Evolutionary conservation across 345 rosid genomes (phyloP).

Genomic region (Bretschneidera sinensis): DNA sequence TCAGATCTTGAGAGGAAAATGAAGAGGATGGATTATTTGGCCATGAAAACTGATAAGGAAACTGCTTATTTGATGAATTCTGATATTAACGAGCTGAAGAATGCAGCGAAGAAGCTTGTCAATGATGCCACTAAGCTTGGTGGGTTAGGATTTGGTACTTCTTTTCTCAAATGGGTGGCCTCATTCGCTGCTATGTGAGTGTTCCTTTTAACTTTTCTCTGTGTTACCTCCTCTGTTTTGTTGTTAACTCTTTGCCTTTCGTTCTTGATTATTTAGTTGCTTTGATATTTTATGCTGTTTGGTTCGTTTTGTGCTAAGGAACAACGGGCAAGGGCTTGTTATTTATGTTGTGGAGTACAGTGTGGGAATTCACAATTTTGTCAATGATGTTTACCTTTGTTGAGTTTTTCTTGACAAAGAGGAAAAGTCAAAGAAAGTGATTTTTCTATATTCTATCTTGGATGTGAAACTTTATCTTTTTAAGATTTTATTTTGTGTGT

Average conservation of each 20-base stretch:
- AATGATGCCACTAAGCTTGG: conserved; percentile 51
- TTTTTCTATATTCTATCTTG: neutral
- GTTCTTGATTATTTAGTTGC: neutral
- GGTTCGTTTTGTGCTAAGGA: no score
- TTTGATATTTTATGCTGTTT: neutral
- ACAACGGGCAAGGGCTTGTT: no score
- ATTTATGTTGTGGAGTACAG: no score
- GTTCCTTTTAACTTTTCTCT: neutral
- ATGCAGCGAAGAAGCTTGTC: conserved; percentile 53
- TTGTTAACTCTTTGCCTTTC: neutral
- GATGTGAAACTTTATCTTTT: neutral
- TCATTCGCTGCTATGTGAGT: conserved; percentile 79
- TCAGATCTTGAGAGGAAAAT: conserved; percentile 21
- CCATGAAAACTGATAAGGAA: conserved; percentile 49
- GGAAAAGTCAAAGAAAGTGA: no score
- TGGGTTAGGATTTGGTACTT: conserved; percentile 69
- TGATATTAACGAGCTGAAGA: conserved; percentile 55
- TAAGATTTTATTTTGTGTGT: no score
- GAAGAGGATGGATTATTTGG: conserved; percentile 66
- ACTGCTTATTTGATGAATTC: conserved; percentile 41
- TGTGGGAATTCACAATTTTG: neutral
- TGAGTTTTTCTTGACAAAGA: no score
- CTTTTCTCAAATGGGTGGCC: conserved; percentile 85
- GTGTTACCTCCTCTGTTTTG: neutral
- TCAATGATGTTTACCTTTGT: neutral